Conservation (phyloP, 352 stramenopile species). For the Blastocystis hominis region DNA sequence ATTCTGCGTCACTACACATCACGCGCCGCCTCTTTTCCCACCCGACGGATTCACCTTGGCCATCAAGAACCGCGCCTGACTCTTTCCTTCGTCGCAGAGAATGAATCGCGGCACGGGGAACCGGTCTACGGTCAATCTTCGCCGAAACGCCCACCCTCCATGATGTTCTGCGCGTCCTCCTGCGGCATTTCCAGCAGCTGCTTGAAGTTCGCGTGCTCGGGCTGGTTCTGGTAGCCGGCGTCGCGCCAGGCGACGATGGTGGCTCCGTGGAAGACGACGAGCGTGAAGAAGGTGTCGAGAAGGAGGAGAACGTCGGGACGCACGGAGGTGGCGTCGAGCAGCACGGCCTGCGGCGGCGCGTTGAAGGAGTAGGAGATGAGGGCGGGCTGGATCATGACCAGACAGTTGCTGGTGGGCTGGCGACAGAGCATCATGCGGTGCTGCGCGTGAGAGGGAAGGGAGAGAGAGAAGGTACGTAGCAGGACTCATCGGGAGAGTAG, state of each 20-base stretch:
- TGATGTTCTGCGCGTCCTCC: conserved; percentile 92
- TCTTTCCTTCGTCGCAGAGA: conserved; percentile 98
- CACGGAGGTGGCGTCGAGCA: conserved; percentile 79
- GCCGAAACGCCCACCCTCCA: conserved; percentile 71
- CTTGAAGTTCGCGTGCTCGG: conserved; percentile 92
- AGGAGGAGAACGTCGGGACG: conserved; percentile 93
- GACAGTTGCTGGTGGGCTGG: conserved; percentile 90
- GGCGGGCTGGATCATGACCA: conserved; percentile 99
- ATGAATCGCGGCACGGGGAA: conserved; percentile 97
- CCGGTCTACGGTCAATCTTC: conserved; percentile 63
- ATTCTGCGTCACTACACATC: conserved; percentile 70
- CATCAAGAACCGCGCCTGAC: conserved; percentile 96
- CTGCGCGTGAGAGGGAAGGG: background rate
- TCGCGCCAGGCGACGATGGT: conserved; percentile 96
- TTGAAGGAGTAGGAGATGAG: conserved; percentile 93
- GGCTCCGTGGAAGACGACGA: conserved; percentile 98
- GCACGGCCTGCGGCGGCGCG: conserved; percentile 75
- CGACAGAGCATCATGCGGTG: conserved; percentile 71
- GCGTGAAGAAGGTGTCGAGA: conserved; percentile 98
- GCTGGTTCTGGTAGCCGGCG: conserved; percentile 81
- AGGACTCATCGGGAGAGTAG: conserved; percentile 91
- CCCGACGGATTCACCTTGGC: conserved; percentile 95
- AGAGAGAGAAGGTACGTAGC: conserved; percentile 82
- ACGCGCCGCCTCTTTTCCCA: conserved; percentile 82
- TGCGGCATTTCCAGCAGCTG: conserved; percentile 86